A percentile compares a stretch with the other conserved stretches of the same genome.
phyloP scores from a whole-genome alignment of 2,329 filamentous ascomycete species.

The Paecilomyces dactylethromorphus region DNA sequence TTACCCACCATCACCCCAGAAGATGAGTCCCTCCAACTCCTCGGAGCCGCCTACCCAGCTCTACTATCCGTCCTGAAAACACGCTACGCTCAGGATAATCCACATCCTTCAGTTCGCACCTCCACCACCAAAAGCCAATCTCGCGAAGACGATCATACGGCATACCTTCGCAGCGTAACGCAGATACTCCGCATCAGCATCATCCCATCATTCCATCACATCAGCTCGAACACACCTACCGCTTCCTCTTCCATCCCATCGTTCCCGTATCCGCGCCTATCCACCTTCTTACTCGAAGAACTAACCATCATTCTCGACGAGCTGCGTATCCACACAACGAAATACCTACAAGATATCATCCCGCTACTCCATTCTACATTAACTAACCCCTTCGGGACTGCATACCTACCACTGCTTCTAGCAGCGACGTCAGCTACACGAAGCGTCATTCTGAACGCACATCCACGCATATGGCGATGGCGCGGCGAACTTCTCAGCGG shows the following conservation, averaged over 20 bases:
- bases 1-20: conserved; percentile 73
- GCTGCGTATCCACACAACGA: conserved; percentile 30
- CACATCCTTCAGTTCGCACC: neutral
- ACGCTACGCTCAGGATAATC: conserved; percentile 21
- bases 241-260: conserved; percentile 39
- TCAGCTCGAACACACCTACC: conserved; percentile 41
- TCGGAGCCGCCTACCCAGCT: conserved; percentile 60
- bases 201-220: conserved; percentile 35
- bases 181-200: conserved; percentile 27
- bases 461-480: conserved; percentile 62
- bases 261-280: conserved; percentile 41
- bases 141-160: conserved; percentile 11
- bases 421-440: conserved; percentile 51
- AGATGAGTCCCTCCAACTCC: conserved; percentile 58
- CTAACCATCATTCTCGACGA: conserved; percentile 20
- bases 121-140: neutral
- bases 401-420: conserved; percentile 48
- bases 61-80: conserved; percentile 53
- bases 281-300: conserved; percentile 35
- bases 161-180: conserved; percentile 17
- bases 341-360: conserved; percentile 54
- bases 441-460: conserved; percentile 55
- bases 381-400: conserved; percentile 60
- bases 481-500: conserved; percentile 58
- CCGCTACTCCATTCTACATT: conserved; percentile 61